Base-by-base conservation (phyloP, 2,329 filamentous ascomycete genomes). In the Aspergillus quadricinctus region DNA sequence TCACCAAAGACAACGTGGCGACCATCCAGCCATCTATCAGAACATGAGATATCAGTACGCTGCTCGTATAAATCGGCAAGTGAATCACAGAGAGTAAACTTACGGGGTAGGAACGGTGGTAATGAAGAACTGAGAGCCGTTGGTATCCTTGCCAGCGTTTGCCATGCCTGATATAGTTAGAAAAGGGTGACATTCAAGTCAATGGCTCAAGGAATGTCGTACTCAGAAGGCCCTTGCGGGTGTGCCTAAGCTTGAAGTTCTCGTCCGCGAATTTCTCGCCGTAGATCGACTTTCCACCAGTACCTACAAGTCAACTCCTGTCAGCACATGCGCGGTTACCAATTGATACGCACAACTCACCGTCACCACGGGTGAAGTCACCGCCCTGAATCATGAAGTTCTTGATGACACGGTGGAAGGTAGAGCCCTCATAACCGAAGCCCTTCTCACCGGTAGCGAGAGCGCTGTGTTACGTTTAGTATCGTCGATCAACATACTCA, bases 231-330 rank as follows among this genome's bases (percentile, higher is more conserved):
- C 84, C 84, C 70, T 81, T 83, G 74, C 84, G 84, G 73, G 77
- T 85, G 77, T 87, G 84, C 76, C 85, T 85, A 68, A 87, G 77
- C 78, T 87, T 87, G 78, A 88, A 87, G 81, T 88, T 88, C 80
- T 88, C 85, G 64, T 88, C 85, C 52, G 79, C 75, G 72, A 88
- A 88, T 75, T 86, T 87, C 59, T 78, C 75, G 62, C 85, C 84
- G 69, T 87, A 88, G 73, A 88, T 87, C 57, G 83, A 86, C 77
- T 86, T 86, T 63, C 85, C 85, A 60, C 85, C 85, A 59, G 84
- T 88, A 57, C 85, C 80, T 78, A 23, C 19, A 27, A 14, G 43
- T 11, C 21, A 48, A n/a, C 21, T 35, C 31, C 8, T 31, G 45
- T 67, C 49, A 67, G 49, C 45, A 58, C 58, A 29, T 11, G 23